Conservation (phyloP, 441 rosid species). For the Populus hybrid region DNA sequence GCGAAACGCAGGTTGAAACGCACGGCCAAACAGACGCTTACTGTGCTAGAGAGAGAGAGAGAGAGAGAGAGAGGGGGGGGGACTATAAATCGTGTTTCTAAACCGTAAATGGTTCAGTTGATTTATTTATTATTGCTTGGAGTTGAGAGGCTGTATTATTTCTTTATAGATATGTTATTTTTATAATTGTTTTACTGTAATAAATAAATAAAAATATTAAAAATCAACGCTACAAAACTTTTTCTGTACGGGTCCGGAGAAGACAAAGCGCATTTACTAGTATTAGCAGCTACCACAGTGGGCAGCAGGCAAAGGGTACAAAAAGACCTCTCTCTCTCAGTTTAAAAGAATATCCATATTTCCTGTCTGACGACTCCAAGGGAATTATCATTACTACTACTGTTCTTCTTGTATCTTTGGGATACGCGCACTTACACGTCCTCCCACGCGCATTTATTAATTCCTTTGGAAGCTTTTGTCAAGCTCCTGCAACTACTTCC, state of each 20-base stretch:
- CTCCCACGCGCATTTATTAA: conserved; percentile 23
- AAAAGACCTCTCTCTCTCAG: background rate
- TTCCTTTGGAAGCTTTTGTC: background rate
- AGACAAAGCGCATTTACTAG: conserved; percentile 12
- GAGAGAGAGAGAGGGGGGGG: no score
- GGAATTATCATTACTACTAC: conserved; percentile 29
- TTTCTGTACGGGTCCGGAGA: background rate
- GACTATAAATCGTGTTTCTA: no score
- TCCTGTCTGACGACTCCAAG: background rate
- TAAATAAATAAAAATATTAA: no score
- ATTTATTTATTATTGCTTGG: no score
- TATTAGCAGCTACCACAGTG: background rate
- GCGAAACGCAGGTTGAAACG: no score
- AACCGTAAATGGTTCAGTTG: no score
- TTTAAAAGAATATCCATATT: conserved; percentile 23
- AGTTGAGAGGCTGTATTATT: no score
- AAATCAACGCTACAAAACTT: no score
- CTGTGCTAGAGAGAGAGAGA: no score
- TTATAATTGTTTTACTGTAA: no score
- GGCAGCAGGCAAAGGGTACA: background rate
- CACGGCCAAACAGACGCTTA: no score
- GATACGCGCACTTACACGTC: conserved; percentile 16
- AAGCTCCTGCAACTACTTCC: background rate
- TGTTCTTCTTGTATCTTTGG: conserved; percentile 12
- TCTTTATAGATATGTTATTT: no score